Evolutionary conservation across 1,139 yeast genomes (phyloP).

Genomic region (Lodderomyces oxycetoniae): DNA sequence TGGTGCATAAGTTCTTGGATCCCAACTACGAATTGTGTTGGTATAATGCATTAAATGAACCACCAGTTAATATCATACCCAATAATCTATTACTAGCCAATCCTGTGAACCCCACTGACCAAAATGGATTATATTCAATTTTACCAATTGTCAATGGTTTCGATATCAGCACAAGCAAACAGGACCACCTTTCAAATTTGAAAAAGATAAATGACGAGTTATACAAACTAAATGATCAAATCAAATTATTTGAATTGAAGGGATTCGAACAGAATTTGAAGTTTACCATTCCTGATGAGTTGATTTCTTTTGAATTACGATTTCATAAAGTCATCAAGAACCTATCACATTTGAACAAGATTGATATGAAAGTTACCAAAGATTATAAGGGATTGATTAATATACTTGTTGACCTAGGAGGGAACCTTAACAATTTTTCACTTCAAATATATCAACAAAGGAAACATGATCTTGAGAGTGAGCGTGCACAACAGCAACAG

Average conservation of each 20-base stretch:
- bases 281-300: slow-evolving; percentile 29
- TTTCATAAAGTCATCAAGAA: slow-evolving; percentile 33
- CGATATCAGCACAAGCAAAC: slow-evolving; percentile 28
- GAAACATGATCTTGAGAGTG: slow-evolving; percentile 5
- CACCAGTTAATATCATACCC: slow-evolving; percentile 41
- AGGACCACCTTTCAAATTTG: slow-evolving; percentile 32
- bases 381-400: slow-evolving; percentile 28
- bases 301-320: slow-evolving; percentile 32
- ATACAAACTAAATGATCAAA: slow-evolving; percentile 31
- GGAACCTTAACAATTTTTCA: slow-evolving; percentile 45
- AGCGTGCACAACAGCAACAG: no score
- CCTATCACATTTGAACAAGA: slow-evolving; percentile 30
- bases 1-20: slow-evolving; percentile 42
- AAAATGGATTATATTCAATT: slow-evolving; percentile 41
- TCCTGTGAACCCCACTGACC: slow-evolving; percentile 44
- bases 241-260: slow-evolving; percentile 30
- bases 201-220: slow-evolving; percentile 36
- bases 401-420: slow-evolving; percentile 41
- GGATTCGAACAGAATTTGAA: slow-evolving; percentile 18
- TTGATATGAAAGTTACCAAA: slow-evolving; percentile 30
- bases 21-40: slow-evolving; percentile 47
- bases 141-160: slow-evolving; percentile 38
- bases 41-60: slow-evolving; percentile 45
- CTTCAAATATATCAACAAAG: slow-evolving; percentile 36
- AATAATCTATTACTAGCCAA: slow-evolving; percentile 38